Evolutionary conservation across 345 rosid species (phyloP).

Genomic region (Boechera retrofracta): DNA sequence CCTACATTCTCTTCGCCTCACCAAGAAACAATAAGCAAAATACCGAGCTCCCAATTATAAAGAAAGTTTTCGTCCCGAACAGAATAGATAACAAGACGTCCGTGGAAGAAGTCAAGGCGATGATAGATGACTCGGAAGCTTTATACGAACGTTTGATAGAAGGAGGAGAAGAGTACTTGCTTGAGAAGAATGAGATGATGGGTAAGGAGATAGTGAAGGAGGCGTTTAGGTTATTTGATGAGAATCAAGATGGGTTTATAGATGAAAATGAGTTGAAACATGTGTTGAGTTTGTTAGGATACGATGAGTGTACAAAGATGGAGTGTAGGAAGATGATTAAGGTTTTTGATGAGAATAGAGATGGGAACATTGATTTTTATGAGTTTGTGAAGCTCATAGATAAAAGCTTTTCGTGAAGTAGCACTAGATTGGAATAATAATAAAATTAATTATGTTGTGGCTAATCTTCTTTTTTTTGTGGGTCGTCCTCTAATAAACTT

Average conservation of each 20-base stretch:
- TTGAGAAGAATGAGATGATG: constrained; percentile 55
- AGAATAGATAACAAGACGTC: constrained; percentile 30
- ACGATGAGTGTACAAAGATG: constrained; percentile 48
- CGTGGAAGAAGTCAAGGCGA: constrained; percentile 45
- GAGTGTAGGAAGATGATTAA: constrained; percentile 66
- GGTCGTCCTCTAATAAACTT: background rate
- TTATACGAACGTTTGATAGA: constrained; percentile 40
- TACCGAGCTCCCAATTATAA: background rate
- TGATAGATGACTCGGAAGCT: constrained; percentile 47
- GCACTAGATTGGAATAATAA: background rate
- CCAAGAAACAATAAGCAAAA: constrained; percentile 21
- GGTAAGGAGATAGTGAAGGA: constrained; percentile 51
- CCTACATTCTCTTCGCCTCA: constrained; percentile 22
- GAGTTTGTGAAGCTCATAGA: constrained; percentile 60
- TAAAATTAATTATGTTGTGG: background rate
- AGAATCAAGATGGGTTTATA: constrained; percentile 70
- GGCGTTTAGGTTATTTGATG: constrained; percentile 64
- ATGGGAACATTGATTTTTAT: constrained; percentile 56
- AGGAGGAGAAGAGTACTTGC: constrained; percentile 43
- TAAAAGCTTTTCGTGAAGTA: constrained; percentile 47
- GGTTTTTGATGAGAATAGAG: constrained; percentile 56
- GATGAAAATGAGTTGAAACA: constrained; percentile 59
- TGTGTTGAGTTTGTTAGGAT: constrained; percentile 50
- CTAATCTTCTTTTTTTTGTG: background rate
- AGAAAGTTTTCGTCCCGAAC: background rate